Evolutionary conservation across 2,329 filamentous ascomycete genomes (phyloP).

Genomic region (Xylariaceae sp.): DNA sequence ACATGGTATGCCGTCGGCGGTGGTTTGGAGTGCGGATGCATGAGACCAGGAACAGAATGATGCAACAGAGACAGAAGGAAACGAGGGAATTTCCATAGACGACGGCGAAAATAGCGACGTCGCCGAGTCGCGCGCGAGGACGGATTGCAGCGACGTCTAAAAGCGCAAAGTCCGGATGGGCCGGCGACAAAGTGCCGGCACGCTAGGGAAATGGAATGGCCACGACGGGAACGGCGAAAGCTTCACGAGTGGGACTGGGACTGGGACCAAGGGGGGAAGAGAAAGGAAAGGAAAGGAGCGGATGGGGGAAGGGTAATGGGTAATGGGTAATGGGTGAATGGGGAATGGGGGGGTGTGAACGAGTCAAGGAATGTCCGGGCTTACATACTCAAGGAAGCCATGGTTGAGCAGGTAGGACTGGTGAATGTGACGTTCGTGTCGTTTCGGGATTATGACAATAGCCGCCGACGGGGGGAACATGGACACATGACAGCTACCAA

Average conservation of each 20-base stretch:
- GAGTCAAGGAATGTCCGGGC: slow-evolving; percentile 13
- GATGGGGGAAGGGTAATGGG: background rate
- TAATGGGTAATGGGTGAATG: background rate
- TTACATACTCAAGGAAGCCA: slow-evolving; percentile 34
- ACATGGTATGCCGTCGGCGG: slow-evolving; percentile 4
- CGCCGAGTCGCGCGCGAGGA: background rate
- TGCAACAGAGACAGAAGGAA: background rate
- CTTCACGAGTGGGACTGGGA: background rate
- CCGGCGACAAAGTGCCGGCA: slow-evolving; percentile 1
- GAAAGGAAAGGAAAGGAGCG: background rate
- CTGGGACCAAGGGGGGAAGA: background rate
- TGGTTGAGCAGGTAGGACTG: slow-evolving; percentile 14
- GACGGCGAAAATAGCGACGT: slow-evolving; percentile 1
- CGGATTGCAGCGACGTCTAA: background rate
- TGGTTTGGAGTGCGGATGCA: background rate
- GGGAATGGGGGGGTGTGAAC: background rate
- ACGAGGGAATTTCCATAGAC: background rate
- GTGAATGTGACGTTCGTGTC: background rate
- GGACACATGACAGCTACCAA: slow-evolving; percentile 25
- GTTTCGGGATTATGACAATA: slow-evolving; percentile 19
- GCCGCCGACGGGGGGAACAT: slow-evolving; percentile 23
- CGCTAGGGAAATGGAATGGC: background rate
- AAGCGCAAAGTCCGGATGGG: slow-evolving; percentile 4
- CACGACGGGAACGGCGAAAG: background rate
- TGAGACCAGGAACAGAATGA: background rate